These are phyloP conservation scores for Platanthera zijinensis DNA, from an alignment of 106 monocot genomes.

Conservation along the genomic window DNA sequence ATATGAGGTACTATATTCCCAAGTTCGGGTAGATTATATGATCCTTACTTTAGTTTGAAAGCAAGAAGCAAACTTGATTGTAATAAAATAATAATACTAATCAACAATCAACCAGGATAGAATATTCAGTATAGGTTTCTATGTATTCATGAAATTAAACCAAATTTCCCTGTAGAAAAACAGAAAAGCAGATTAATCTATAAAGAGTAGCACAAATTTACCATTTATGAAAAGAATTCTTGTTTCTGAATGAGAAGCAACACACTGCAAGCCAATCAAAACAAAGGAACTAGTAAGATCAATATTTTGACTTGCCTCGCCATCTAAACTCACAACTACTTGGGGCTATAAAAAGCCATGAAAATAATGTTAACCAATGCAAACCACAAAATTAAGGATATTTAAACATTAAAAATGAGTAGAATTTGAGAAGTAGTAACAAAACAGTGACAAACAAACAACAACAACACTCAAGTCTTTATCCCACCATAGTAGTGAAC, in stretches of 20 bases:
- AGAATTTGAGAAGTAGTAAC: too few relatives aligned
- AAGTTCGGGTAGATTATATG: background rate
- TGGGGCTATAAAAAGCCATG: background rate
- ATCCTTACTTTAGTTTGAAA: background rate
- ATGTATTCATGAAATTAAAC: background rate
- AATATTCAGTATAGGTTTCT: constrained; percentile 1
- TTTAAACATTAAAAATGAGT: too few relatives aligned
- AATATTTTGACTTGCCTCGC: background rate
- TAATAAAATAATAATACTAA: background rate
- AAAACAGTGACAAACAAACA: too few relatives aligned
- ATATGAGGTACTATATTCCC: background rate
- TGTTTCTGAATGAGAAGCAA: constrained; percentile 54
- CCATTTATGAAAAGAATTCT: constrained; percentile 50
- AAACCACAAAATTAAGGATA: background rate
- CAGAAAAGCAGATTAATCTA: background rate
- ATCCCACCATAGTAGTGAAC: too few relatives aligned
- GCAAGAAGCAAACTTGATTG: background rate
- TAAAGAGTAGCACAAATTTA: constrained; percentile 13
- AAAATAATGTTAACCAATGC: background rate
- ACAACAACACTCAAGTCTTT: too few relatives aligned
- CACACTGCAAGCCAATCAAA: constrained; percentile 32
- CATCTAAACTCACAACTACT: background rate
- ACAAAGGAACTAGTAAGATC: constrained; percentile 10
- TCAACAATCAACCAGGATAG: background rate
- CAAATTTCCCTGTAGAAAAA: background rate